Base-by-base conservation (phyloP, 2,329 filamentous ascomycete genomes). In the Orbilia quercus region DNA sequence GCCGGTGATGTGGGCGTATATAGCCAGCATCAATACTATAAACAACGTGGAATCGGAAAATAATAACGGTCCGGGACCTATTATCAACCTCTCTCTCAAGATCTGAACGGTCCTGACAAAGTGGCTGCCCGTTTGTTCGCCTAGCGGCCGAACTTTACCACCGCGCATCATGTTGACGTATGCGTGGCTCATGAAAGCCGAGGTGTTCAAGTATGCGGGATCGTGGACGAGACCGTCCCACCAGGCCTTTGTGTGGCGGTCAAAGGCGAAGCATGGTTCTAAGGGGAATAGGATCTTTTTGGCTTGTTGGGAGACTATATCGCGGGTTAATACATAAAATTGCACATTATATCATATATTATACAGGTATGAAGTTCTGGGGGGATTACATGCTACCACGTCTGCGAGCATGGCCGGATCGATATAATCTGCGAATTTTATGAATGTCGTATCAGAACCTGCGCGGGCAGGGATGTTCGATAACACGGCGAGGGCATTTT, bases 141-240 rank as follows among this genome's bases (percentile, higher is more conserved):
- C 71, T 9, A 59, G 25, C 7, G 14, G 25, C 6, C 22, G 25
- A 12, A 65, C 54, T 20, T 76, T 72, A 12, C 75, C 16, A 5
- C 67, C 59, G 22, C 42, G 55, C 16, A 79, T 12, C 3, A 75
- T 28, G 36, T 79, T 76, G 57, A 80, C 79, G 73, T 80, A 82
- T 31, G 75, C 75, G 23, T 80, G 77, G 4, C 79, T 73, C 0
- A 79, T 77, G 70, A 81, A 82, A 6, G 80, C 77, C 44, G 79
- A 77, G 34, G 79, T 76, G 71, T 82, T 80, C 1, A 82, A 76
- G 55, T 80, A 81, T 7, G 78, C 79, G 1, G 79, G 67, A 60
- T 82, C 81, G n/a, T 74, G 31, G 4, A 76, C 75, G 9, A 82
- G 70, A 14, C 78, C 77, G 9, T 78, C 78, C 40, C 81, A 76